A percentile compares a stretch with the other conserved stretches of the same genome.
Conservation (phyloP, 2,329 filamentous ascomycete species). For the Colletotrichum liaoningense region DNA sequence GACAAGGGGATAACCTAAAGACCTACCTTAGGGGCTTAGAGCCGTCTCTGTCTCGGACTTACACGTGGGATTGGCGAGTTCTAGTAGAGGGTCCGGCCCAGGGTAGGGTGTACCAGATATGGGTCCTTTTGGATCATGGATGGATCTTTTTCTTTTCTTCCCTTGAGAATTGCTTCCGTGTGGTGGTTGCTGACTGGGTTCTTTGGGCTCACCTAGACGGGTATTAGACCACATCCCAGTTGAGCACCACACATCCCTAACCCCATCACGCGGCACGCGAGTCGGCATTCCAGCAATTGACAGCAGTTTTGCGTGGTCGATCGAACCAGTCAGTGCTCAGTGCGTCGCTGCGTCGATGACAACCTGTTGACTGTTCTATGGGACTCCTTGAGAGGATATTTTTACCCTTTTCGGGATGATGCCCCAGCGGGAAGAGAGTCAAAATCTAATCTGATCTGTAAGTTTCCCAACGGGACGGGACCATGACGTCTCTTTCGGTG, state of each 20-base stretch:
- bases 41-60: constrained; percentile 3
- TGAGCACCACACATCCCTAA: not conserved
- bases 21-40: too few species aligned
- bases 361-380: not conserved
- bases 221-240: not conserved
- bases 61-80: constrained; percentile 13
- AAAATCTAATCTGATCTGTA: constrained; percentile 4
- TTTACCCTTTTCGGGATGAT: constrained; percentile 14
- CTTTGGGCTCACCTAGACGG: not conserved
- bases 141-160: not conserved
- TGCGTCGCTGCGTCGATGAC: not conserved
- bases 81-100: not conserved
- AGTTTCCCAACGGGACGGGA: not conserved
- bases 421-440: not conserved
- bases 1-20: not conserved
- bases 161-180: not conserved
- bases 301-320: not conserved
- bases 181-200: not conserved
- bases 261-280: not conserved
- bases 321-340: not conserved
- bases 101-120: not conserved
- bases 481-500: not conserved
- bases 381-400: not conserved
- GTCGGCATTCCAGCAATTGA: not conserved
- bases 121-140: not conserved